Evolutionary conservation across 78 protist species (phyloP), one percentile per base, ranked within the genome.

Genomic region (Cavenderia fasciculata): DNA sequence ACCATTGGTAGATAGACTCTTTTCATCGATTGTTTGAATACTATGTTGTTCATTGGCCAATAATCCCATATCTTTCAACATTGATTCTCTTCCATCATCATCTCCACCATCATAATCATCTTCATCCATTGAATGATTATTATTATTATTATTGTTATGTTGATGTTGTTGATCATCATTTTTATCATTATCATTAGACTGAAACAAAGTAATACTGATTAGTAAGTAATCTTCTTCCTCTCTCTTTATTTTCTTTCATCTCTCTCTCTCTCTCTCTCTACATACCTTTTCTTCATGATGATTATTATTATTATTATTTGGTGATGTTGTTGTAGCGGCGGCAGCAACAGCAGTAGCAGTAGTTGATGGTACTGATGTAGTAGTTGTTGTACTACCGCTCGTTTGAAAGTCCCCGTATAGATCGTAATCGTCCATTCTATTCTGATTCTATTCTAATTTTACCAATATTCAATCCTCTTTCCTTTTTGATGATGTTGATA

Each of bases 381-480:
- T 11, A 44, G 49, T 11, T 44, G 49, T 44, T 6, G n/a, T n/a
- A n/a, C n/a, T 44, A 57, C 3, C n/a, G n/a, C 11, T 3, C 2
- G 63, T 25, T 74, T 51, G 63, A 41, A 79, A 79, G 4, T 79
- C 88, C 11, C 76, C 88, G 66, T 79, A 79, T 21, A 79, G 49
- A 52, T 79, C 88, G 40, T 79, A 63, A 40, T 79, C 88, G 21
- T 77, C 87, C 87, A 77, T 77, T n/a, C n/a, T n/a, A n/a, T n/a
- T n/a, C n/a, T n/a, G n/a, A n/a, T n/a, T n/a, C n/a, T n/a, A n/a
- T n/a, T n/a, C n/a, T n/a, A n/a, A n/a, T n/a, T n/a, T n/a, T n/a
- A n/a, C n/a, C n/a, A n/a, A n/a, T n/a, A n/a, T n/a, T n/a, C n/a
- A n/a, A n/a, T n/a, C n/a, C n/a, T n/a, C n/a, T n/a, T n/a, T n/a